Evolutionary conservation across 306 rosid species (phyloP).

Genomic region (Trifolium fragiferum): DNA sequence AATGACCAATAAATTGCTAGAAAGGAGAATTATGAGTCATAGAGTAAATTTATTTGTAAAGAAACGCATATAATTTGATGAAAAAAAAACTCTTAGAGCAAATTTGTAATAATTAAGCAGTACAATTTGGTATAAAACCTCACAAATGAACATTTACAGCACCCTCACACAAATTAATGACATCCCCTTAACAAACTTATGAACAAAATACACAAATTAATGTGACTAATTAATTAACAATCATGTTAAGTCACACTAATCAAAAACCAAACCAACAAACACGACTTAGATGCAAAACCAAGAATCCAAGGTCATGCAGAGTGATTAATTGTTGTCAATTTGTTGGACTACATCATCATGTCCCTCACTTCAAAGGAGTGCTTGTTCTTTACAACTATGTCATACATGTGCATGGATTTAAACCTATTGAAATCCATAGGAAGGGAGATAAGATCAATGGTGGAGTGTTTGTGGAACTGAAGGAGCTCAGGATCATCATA

Average conservation of each 20-base stretch:
- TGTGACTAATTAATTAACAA: slow-evolving; percentile 25
- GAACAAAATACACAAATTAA: slow-evolving; percentile 12
- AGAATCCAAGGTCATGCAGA: not conserved
- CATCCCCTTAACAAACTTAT: too few relatives aligned
- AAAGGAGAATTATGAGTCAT: too few relatives aligned
- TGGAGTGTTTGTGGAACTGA: slow-evolving; percentile 84
- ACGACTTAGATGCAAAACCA: slow-evolving; percentile 1
- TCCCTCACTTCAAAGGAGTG: slow-evolving; percentile 80
- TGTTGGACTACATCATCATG: slow-evolving; percentile 40
- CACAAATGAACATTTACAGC: too few relatives aligned
- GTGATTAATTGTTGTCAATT: not conserved
- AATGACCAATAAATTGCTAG: too few relatives aligned
- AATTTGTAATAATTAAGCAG: too few relatives aligned
- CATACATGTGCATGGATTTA: slow-evolving; percentile 95
- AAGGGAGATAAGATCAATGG: slow-evolving; percentile 88
- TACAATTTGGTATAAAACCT: too few relatives aligned
- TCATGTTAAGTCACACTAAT: not conserved
- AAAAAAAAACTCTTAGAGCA: too few relatives aligned
- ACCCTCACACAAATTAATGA: too few relatives aligned
- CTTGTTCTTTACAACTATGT: slow-evolving; percentile 90
- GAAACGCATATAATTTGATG: too few relatives aligned
- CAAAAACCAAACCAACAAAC: slow-evolving; percentile 31
- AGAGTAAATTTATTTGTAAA: too few relatives aligned
- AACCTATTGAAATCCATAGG: slow-evolving; percentile 78
- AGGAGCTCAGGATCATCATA: slow-evolving; percentile 85